phyloP scores from a whole-genome alignment of 352 stramenopile species.

The Phytophthora palmivora region DNA sequence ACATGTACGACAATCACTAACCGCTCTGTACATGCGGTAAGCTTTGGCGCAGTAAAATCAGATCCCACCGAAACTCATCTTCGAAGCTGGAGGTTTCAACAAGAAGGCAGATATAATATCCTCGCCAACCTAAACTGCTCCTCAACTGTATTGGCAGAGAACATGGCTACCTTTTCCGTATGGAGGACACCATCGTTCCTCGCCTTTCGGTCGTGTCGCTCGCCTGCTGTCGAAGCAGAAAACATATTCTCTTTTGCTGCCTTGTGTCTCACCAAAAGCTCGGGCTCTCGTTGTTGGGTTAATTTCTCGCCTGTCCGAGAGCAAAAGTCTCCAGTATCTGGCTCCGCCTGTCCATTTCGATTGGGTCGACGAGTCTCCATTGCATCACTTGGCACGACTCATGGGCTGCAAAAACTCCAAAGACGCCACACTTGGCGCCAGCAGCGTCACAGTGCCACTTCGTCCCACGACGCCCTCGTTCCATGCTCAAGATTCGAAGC shows the following conservation, averaged over 20 bases:
- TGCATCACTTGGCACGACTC: conserved; percentile 6
- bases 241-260: conserved; percentile 34
- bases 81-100: neutral
- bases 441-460: conserved; percentile 22
- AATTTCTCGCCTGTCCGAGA: conserved; percentile 29
- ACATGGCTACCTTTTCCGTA: conserved; percentile 30
- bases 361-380: conserved; percentile 7
- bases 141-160: conserved; percentile 23
- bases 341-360: conserved; percentile 30
- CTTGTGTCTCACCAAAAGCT: conserved; percentile 20
- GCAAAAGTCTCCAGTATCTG: conserved; percentile 14
- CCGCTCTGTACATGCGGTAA: neutral
- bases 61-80: too few species aligned
- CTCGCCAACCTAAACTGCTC: conserved; percentile 8
- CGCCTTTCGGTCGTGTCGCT: neutral
- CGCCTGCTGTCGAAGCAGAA: conserved; percentile 26
- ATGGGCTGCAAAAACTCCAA: conserved; percentile 81
- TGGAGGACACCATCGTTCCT: conserved; percentile 15
- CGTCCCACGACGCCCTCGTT: conserved; percentile 44
- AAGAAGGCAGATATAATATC: neutral
- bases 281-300: neutral
- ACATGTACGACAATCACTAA: conserved; percentile 9
- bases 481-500: conserved; percentile 24
- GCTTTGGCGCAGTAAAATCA: too few species aligned
- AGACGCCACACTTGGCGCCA: conserved; percentile 28